These are phyloP conservation scores for Helminthosporium solani DNA, from an alignment of 2,329 filamentous ascomycete species.

Conservation along the genomic window DNA sequence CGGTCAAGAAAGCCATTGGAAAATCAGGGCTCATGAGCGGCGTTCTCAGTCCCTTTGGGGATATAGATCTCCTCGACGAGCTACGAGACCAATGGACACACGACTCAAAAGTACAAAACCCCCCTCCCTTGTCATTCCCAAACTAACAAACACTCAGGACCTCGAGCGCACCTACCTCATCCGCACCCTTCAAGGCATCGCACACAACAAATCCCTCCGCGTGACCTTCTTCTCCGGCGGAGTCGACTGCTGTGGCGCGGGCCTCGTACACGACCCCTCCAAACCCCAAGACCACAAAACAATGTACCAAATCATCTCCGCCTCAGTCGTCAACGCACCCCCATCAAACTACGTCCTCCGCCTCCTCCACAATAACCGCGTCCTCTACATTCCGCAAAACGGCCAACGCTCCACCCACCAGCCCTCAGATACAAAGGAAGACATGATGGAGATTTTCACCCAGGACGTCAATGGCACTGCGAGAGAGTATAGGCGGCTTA, in stretches of 20 bases:
- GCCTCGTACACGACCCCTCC: slow-evolving; percentile 88
- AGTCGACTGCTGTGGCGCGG: slow-evolving; percentile 88
- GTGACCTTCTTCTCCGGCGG: slow-evolving; percentile 97
- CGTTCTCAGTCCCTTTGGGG: slow-evolving; percentile 92
- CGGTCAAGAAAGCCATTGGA: slow-evolving; percentile 94
- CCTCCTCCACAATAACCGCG: slow-evolving; percentile 91
- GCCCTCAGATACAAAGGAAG: slow-evolving; percentile 91
- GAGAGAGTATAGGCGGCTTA: slow-evolving; percentile 84
- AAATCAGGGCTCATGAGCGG: slow-evolving; percentile 95
- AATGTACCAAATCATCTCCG: slow-evolving; percentile 98
- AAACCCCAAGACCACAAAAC: slow-evolving; percentile 95
- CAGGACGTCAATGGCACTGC: slow-evolving; percentile 82
- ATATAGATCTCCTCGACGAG: slow-evolving; percentile 92
- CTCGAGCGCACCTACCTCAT: slow-evolving; percentile 96
- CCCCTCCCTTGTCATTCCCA: too few relatives aligned
- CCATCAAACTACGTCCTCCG: slow-evolving; percentile 84
- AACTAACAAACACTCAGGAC: slow-evolving; percentile 56
- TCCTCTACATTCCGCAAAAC: slow-evolving; percentile 87
- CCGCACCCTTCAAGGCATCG: slow-evolving; percentile 89
- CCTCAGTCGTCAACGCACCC: slow-evolving; percentile 86
- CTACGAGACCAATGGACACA: slow-evolving; percentile 97
- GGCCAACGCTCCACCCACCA: slow-evolving; percentile 69
- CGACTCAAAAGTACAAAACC: slow-evolving; percentile 72
- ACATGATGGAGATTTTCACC: slow-evolving; percentile 99
- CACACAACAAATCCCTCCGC: slow-evolving; percentile 89